Percentiles rank a stretch among this genome's conserved stretches.
Conservation (phyloP, 2,329 filamentous ascomycete genomes). For the Parafenestella ontariensis region DNA sequence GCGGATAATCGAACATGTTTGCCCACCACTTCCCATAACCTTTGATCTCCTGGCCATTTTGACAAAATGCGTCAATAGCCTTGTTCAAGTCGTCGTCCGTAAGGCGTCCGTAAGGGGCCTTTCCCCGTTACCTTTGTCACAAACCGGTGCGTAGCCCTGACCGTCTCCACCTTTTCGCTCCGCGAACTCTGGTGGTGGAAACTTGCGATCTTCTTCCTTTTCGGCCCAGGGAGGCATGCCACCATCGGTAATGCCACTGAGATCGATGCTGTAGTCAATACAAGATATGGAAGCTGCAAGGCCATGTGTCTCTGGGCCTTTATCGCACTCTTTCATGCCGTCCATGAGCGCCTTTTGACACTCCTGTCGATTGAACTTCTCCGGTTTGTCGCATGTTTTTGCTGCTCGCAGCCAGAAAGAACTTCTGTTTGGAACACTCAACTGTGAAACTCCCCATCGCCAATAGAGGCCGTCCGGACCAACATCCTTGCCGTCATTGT, state of each 20-base stretch:
- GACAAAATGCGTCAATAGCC: slow-evolving; percentile 4
- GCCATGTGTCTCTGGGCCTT: slow-evolving; percentile 3
- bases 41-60: neutral
- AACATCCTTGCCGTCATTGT: neutral
- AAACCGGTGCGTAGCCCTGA: neutral
- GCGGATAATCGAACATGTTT: slow-evolving; percentile 4
- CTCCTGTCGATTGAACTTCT: neutral
- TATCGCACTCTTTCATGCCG: slow-evolving; percentile 1
- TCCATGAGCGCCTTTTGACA: neutral
- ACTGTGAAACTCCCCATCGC: neutral
- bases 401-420: slow-evolving; percentile 5
- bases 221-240: slow-evolving; percentile 2
- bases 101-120: neutral
- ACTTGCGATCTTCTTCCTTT: neutral
- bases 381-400: neutral
- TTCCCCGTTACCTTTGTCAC: neutral
- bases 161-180: neutral
- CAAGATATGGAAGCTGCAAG: neutral
- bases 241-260: slow-evolving; percentile 1
- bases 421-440: neutral
- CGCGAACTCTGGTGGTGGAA: slow-evolving; percentile 1
- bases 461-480: neutral
- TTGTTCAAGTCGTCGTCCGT: slow-evolving; percentile 4
- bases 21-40: neutral
- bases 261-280: slow-evolving; percentile 3